Evolutionary conservation across 2,329 filamentous ascomycete species (phyloP).

Genomic region (Fusarium concolor): DNA sequence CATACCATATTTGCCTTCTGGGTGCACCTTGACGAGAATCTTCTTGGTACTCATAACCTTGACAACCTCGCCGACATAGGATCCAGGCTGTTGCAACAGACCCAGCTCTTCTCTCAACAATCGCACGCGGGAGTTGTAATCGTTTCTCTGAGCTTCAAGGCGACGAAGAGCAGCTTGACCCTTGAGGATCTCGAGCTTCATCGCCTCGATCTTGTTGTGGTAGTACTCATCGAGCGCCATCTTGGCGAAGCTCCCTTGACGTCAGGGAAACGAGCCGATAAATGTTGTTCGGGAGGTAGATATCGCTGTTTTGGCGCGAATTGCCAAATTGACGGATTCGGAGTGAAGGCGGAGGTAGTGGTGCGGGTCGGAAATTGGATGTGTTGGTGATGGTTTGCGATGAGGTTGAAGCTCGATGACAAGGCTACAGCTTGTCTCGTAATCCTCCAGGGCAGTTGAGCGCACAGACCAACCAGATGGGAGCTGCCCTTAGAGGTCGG

Average conservation of each 20-base stretch:
- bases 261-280: conserved; percentile 21
- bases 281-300: conserved; percentile 11
- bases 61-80: conserved; percentile 99
- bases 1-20: conserved; percentile 99
- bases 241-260: conserved; percentile 56
- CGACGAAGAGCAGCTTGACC: conserved; percentile 94
- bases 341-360: conserved; percentile 18
- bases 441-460: conserved; percentile 41
- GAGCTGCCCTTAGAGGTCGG: conserved; percentile 30
- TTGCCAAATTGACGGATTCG: conserved; percentile 8
- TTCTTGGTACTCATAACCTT: conserved; percentile 99
- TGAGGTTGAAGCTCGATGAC: conserved; percentile 50
- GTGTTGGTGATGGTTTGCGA: conserved; percentile 41
- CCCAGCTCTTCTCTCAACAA: conserved; percentile 95
- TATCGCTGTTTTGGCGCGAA: background rate
- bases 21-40: conserved; percentile 98
- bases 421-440: conserved; percentile 53
- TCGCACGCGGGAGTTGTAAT: conserved; percentile 98
- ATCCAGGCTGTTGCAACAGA: conserved; percentile 94
- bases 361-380: conserved; percentile 30
- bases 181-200: conserved; percentile 99
- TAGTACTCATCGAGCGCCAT: conserved; percentile 99
- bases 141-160: conserved; percentile 97
- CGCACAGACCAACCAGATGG: conserved; percentile 41
- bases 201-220: conserved; percentile 99